Conservation (phyloP, 192 early-diverging fungal genomes). For the Podila verticillata region DNA sequence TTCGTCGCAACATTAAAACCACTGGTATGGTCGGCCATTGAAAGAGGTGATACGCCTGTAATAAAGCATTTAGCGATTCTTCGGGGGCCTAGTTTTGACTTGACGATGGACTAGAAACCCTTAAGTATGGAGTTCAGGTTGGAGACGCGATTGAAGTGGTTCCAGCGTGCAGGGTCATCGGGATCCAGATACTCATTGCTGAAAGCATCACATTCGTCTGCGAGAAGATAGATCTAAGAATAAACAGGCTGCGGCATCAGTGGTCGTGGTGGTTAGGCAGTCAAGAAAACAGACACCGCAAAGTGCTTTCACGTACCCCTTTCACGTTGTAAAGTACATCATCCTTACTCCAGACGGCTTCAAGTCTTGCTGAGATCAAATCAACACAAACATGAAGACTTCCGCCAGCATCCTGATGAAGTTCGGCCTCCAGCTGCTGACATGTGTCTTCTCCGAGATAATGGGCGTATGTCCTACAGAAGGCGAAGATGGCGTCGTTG, state of each 20-base stretch:
- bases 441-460: slow-evolving; percentile 18
- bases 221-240: slow-evolving; percentile 47
- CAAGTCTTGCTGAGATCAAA: slow-evolving; percentile 36
- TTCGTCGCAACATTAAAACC: slow-evolving; percentile 47
- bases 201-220: slow-evolving; percentile 49
- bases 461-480: slow-evolving; percentile 24
- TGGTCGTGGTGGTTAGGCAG: no score
- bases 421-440: slow-evolving; percentile 8
- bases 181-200: slow-evolving; percentile 33
- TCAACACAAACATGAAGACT: slow-evolving; percentile 14
- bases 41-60: slow-evolving; percentile 47
- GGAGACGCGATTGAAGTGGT: slow-evolving; percentile 5
- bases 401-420: slow-evolving; percentile 5
- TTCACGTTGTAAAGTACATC: no score
- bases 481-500: slow-evolving; percentile 11
- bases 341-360: no score
- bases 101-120: slow-evolving; percentile 45
- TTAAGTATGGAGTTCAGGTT: slow-evolving; percentile 31
- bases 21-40: slow-evolving; percentile 43
- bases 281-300: background rate
- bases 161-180: slow-evolving; percentile 19
- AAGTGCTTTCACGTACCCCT: slow-evolving; percentile 20
- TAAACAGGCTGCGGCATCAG: slow-evolving; percentile 4
- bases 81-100: slow-evolving; percentile 12
- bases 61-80: slow-evolving; percentile 47